Percentiles rank a stretch among this genome's conserved stretches.
Evolutionary conservation across 1,139 yeast species (phyloP).

Genomic region (Kodamaea sp.): DNA sequence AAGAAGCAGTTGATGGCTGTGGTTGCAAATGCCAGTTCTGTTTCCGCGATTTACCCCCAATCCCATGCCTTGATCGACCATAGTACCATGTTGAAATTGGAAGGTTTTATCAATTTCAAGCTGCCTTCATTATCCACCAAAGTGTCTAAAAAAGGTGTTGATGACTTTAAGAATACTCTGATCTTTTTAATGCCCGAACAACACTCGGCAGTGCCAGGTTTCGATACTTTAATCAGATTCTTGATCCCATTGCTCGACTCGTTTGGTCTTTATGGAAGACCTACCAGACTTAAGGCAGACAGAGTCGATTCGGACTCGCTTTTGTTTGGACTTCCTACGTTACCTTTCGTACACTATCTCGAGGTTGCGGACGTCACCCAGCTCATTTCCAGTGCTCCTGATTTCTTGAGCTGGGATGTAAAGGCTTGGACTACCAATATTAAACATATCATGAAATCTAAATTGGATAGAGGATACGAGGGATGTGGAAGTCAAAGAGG

Average conservation of each 20-base stretch:
- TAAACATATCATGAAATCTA: constrained; percentile 62
- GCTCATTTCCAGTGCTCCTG: constrained; percentile 12
- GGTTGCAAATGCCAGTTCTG: constrained; percentile 66
- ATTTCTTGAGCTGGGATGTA: constrained; percentile 55
- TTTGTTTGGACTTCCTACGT: constrained; percentile 86
- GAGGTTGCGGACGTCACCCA: constrained; percentile 34
- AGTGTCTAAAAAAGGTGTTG: constrained; percentile 43
- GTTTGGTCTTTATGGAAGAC: constrained; percentile 89
- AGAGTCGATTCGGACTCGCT: constrained; percentile 77
- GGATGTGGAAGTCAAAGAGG: constrained; percentile 81
- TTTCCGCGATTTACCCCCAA: constrained; percentile 94
- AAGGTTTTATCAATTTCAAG: constrained; percentile 71
- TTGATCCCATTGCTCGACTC: constrained; percentile 84
- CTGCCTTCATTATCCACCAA: constrained; percentile 42
- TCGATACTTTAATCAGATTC: constrained; percentile 87
- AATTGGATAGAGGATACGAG: constrained; percentile 70
- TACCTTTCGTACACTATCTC: constrained; percentile 84
- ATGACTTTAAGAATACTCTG: constrained; percentile 71
- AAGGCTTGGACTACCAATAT: constrained; percentile 69
- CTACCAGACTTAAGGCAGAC: constrained; percentile 84
- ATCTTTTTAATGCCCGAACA: constrained; percentile 93
- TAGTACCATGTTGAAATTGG: constrained; percentile 84
- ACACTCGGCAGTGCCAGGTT: constrained; percentile 92
- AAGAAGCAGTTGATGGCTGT: constrained; percentile 82
- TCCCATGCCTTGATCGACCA: constrained; percentile 77